These are phyloP conservation scores for Monosporozyma aerobia DNA, from an alignment of 805 yeast species.

Conservation along the genomic window DNA sequence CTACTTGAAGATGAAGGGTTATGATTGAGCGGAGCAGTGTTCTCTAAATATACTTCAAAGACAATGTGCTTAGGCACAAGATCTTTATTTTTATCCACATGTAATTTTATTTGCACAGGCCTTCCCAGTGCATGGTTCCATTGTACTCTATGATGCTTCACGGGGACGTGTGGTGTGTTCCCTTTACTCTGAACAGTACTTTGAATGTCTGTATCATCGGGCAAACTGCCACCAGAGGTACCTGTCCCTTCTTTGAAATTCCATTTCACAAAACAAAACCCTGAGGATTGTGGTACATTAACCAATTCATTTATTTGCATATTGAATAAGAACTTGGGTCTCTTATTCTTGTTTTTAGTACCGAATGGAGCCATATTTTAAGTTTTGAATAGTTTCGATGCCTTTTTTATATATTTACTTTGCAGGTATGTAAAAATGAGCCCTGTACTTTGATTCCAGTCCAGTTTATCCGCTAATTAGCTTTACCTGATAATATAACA, in stretches of 20 bases:
- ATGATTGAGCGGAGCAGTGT: conserved; percentile 3
- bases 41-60: conserved; percentile 39
- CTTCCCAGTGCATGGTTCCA: conserved; percentile 37
- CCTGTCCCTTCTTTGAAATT: conserved; percentile 41
- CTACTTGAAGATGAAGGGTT: background rate
- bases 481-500: too few relatives aligned
- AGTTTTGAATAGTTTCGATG: background rate
- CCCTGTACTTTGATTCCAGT: background rate
- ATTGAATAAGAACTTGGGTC: conserved; percentile 55
- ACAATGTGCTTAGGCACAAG: conserved; percentile 32
- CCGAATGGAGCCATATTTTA: conserved; percentile 6
- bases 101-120: conserved; percentile 34
- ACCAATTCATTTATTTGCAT: conserved; percentile 58
- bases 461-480: too few relatives aligned
- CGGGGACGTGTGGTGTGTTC: conserved; percentile 35
- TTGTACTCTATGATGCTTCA: conserved; percentile 43
- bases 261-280: conserved; percentile 59
- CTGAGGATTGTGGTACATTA: conserved; percentile 77
- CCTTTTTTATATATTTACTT: background rate
- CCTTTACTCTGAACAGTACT: conserved; percentile 24
- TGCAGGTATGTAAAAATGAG: background rate
- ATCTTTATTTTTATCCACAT: conserved; percentile 30
- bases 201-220: background rate
- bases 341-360: conserved; percentile 26
- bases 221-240: conserved; percentile 8